Evolutionary conservation across 2,329 filamentous ascomycete genomes (phyloP).

Genomic region (Alternaria metachromatica): DNA sequence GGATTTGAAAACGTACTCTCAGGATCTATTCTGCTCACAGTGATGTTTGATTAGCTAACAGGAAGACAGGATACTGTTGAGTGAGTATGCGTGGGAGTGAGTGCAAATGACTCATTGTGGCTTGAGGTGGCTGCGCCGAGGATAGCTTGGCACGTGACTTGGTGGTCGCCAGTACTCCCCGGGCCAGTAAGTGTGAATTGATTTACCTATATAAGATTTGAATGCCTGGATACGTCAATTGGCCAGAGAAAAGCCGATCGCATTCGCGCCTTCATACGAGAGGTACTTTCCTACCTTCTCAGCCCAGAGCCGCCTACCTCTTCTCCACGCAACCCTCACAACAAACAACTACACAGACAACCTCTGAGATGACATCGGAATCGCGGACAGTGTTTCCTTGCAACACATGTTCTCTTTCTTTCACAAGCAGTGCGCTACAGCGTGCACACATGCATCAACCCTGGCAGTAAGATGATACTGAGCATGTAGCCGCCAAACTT

Average conservation of each 20-base stretch:
- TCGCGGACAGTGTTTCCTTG: slow-evolving; percentile 1
- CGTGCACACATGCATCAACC: slow-evolving; percentile 2
- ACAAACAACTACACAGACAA: not conserved
- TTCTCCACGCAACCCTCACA: not conserved
- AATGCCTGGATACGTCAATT: not conserved
- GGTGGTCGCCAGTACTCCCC: not conserved
- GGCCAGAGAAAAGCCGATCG: not conserved
- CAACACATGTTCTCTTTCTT: slow-evolving; percentile 3
- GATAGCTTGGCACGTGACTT: not conserved
- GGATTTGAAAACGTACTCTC: not conserved
- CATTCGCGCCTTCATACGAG: not conserved
- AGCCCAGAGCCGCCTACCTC: not conserved
- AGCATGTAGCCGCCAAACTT: not conserved
- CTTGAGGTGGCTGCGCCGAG: not conserved
- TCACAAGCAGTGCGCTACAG: not conserved
- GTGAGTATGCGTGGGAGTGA: not conserved
- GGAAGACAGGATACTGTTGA: not conserved
- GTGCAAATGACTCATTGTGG: not conserved
- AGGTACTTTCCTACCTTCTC: not conserved
- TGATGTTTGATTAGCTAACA: not conserved
- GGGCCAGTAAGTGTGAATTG: not conserved
- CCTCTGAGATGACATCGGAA: not conserved
- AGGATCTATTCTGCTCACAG: not conserved
- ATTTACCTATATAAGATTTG: not conserved
- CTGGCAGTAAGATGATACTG: slow-evolving; percentile 1